Base-by-base conservation (phyloP, 768 basidiomycete genomes). In the Lactifluus hygrophoroides region DNA sequence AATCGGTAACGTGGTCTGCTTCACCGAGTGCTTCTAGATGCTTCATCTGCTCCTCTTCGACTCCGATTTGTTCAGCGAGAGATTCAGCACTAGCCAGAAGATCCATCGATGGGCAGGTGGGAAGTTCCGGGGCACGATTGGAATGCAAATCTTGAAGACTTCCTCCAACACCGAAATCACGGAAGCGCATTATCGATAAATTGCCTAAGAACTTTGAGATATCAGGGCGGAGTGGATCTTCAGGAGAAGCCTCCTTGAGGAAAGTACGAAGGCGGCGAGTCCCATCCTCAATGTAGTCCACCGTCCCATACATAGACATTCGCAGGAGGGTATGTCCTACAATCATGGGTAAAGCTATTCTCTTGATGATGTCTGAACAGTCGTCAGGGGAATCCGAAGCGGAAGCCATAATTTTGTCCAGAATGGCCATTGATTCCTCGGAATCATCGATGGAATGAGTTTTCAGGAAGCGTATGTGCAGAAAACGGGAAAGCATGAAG, bases 231-330 rank as follows among this genome's bases (percentile, higher is more conserved):
- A 5, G 5, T 42, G 46, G 27, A 17, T 48, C 45, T 30, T 17
- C 27, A 23, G 37, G 37, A 17, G 46, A 2, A 14, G 16, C 6
- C 1, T 13, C 21, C 1, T 16, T 2, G 9, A 49, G 37, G 17
- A 9, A 23, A 27, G 19, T 3, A n/a, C 47, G 47, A 30, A n/a
- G 5, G 19, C 30, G 47, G 19, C 0, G 23, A 19, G 42, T 32
- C 0, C 38, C 27, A 28, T 32, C 54, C 46, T 56, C 55, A 5
- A 42, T 13, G 13, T 56, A 21, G 19, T 42, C 47, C 27, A 38
- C 28, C 14, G 48, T 56, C 28, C 17, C 16, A 25, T 25, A 27
- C 2, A 9, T 5, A 14, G 2, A 3, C 11, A 0, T 16, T 25
- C 21, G 37, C 27, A 6, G 0, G 1, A 3, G 4, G 1, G 54